Evolutionary conservation across 2,329 filamentous ascomycete genomes (phyloP), one percentile per base, ranked within the genome.

Genomic region (Diaporthe sp.): DNA sequence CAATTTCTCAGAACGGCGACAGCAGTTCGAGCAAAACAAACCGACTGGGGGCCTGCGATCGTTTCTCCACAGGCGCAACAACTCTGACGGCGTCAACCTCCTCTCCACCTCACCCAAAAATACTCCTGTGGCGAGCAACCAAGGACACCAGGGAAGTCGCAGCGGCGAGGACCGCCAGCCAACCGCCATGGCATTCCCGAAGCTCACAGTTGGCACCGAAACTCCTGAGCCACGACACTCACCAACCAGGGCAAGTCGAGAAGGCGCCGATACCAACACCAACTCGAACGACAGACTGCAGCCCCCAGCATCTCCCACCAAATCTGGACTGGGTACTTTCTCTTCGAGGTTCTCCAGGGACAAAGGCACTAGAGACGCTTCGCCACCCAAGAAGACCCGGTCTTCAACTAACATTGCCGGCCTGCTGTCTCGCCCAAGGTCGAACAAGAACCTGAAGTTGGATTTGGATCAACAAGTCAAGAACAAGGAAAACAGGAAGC

Each of bases 401-500:
- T 98, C 96, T 0, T 90, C 94, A 4, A 94, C 94, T 44, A 97
- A 95, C 82, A 88, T 98, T n/a, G 91, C 92, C 0, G 92, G 89
- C 6, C 61, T 98, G 73, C 89, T 98, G 70, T 92, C 92, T 74
- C 92, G 93, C 74, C 91, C 92, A 75, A 95, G 93, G 82, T 95
- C 94, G 13, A 88, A 92, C 72, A 94, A 92, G 80, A 93, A 91
- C 78, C 84, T 93, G 34, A 73, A 65, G 39, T 39, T 65, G 44
- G 58, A 61, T 58, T n/a, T 62, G 58, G 71, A 73, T 15, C 87
- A 86, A 53, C 83, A 85, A 55, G 84, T 83, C 39, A 93, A 90
- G 80, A 93, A 96, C 82, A 98, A 98, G 84, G 95, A 98, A 84
- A 98, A 98, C 82, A 89, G 89, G 72, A 92, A 90, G 44, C 94